Conservation (phyloP, 2,329 filamentous ascomycete species). For the Calonectria henricotiae region DNA sequence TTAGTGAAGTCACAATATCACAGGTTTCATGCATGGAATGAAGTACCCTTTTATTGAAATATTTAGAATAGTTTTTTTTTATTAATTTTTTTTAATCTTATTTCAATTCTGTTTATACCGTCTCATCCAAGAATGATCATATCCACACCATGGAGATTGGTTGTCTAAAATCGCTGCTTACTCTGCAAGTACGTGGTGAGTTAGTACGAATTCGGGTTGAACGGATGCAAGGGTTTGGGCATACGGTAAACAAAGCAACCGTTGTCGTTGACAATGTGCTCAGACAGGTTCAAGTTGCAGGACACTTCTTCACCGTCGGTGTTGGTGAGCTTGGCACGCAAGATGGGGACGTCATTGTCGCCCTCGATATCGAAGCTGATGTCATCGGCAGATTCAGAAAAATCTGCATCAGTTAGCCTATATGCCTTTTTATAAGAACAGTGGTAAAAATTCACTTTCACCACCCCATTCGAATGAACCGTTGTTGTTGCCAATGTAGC, state of each 20-base stretch:
- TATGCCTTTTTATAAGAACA: not conserved
- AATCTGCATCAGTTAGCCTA: constrained; percentile 54
- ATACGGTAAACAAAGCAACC: constrained; percentile 56
- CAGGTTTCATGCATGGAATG: not conserved
- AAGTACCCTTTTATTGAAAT: not conserved
- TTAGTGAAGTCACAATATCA: not conserved
- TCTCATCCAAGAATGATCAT: no score
- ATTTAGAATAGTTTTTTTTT: not conserved
- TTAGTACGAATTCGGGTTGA: not conserved
- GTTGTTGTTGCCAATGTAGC: constrained; percentile 66
- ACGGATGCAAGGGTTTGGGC: not conserved
- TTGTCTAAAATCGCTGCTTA: not conserved
- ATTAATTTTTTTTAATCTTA: not conserved
- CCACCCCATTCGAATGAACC: constrained; percentile 65
- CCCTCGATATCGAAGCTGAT: constrained; percentile 69
- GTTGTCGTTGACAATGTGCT: constrained; percentile 70
- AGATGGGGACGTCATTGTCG: constrained; percentile 66
- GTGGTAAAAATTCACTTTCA: constrained; percentile 39
- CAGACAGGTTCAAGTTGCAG: constrained; percentile 70
- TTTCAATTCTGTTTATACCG: not conserved
- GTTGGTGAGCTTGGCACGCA: constrained; percentile 67
- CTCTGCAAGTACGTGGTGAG: not conserved
- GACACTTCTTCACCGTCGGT: constrained; percentile 61
- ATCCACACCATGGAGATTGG: no score
- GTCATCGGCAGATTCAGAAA: constrained; percentile 64